Conservation (phyloP, 1,284 basidiomycete genomes). For the Puccinia polysora region DNA sequence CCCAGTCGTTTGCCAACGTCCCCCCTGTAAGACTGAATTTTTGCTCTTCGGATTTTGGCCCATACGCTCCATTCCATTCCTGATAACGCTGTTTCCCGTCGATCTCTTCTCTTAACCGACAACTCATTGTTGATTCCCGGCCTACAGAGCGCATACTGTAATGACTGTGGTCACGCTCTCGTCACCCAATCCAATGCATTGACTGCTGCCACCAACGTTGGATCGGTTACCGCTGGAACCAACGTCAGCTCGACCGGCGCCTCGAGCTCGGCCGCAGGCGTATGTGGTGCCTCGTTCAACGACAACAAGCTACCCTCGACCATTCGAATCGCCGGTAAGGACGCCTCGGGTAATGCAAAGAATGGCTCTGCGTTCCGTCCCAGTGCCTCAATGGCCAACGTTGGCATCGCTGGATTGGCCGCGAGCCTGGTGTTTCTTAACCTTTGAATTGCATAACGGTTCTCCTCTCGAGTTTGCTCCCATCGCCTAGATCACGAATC, state of each 20-base stretch:
- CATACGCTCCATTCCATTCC: too few species aligned
- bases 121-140: not conserved
- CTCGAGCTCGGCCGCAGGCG: not conserved
- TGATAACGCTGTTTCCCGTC: too few species aligned
- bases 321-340: conserved; percentile 6
- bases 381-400: not conserved
- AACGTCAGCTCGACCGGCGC: not conserved
- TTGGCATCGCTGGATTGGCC: not conserved
- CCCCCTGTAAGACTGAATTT: conserved; percentile 28
- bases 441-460: too few species aligned
- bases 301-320: conserved; percentile 15
- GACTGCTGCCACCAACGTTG: not conserved
- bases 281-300: conserved; percentile 24
- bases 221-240: not conserved
- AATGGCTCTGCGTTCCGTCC: not conserved
- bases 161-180: conserved; percentile 21
- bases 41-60: too few species aligned
- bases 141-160: conserved; percentile 14
- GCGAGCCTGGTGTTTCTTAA: not conserved
- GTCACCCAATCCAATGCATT: conserved; percentile 5
- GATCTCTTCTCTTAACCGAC: not conserved
- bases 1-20: not conserved
- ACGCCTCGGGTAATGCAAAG: not conserved
- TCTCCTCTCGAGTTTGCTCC: too few species aligned
- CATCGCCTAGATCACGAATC: too few species aligned